These are phyloP conservation scores for Cladosporium sp. DNA, from an alignment of 2,329 filamentous ascomycete species.

Conservation along the genomic window DNA sequence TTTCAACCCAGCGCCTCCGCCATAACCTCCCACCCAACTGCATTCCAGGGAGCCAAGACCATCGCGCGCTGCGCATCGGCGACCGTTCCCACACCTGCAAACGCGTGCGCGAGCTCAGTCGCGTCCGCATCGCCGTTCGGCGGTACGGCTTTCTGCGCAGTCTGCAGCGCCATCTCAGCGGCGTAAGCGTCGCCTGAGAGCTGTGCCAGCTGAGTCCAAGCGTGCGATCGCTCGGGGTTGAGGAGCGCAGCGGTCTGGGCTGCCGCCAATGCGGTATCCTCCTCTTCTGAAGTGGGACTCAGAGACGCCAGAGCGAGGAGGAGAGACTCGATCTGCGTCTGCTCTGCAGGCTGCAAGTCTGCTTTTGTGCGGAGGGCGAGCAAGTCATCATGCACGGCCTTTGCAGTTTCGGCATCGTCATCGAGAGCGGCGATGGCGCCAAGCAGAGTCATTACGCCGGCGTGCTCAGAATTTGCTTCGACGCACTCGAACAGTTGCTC, in stretches of 20 bases:
- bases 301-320: constrained; percentile 72
- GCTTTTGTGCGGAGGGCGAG: constrained; percentile 69
- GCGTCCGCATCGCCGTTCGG: constrained; percentile 70
- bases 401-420: constrained; percentile 73
- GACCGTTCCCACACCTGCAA: constrained; percentile 70
- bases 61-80: constrained; percentile 76
- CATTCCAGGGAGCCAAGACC: constrained; percentile 78
- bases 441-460: constrained; percentile 77
- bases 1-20: neutral
- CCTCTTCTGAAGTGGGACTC: constrained; percentile 45
- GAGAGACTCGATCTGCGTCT: constrained; percentile 71
- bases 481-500: constrained; percentile 79
- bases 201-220: constrained; percentile 76
- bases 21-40: constrained; percentile 60
- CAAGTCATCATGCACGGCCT: constrained; percentile 79
- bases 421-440: constrained; percentile 84
- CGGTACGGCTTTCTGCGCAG: constrained; percentile 73
- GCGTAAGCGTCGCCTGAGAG: constrained; percentile 57
- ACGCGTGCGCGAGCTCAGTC: constrained; percentile 70
- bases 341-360: constrained; percentile 63
- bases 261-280: constrained; percentile 59
- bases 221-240: constrained; percentile 73
- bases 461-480: constrained; percentile 71
- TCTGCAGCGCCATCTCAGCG: constrained; percentile 77
- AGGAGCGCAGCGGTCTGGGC: constrained; percentile 78